Evolutionary conservation across 768 basidiomycete species (phyloP), one percentile per base, ranked within the genome.

Genomic region (Hemileccinum rubropunctum): DNA sequence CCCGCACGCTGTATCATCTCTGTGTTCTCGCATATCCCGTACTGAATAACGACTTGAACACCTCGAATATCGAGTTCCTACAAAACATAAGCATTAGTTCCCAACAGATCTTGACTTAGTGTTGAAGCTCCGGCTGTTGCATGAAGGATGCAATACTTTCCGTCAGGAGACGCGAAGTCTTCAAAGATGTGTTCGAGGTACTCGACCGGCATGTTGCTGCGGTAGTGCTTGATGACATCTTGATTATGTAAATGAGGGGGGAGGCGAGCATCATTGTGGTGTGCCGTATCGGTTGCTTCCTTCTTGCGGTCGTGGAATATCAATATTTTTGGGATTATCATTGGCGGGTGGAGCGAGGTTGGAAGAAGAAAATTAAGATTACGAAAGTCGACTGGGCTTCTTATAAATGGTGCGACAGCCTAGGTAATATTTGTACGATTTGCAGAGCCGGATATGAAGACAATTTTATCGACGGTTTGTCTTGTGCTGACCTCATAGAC

Each of bases 141-240:
- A 53, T 55, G 52, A 2, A 68, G 46, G 8, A 68, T 53, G 13
- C 58, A 51, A 44, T 65, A 68, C 0, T 7, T 20, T 0, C 62
- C 58, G 41, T 58, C 48, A 13, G 44, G 32, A 0, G 52, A 11
- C 36, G 32, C 52, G 44, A 69, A 69, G 23, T 52, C 52, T 13
- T 61, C 39, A 42, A 65, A 64, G 0, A 50, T 56, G 12, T 52
- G 11, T 21, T 59, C 26, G 2, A 68, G 53, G 40, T 67, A 70
- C 4, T 48, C 42, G 9, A 51, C 39, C 0, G 65, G 66, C 66
- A 69, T 67, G 12, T 35, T 26, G 14, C 53, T 53, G 34, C 69
- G 62, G 38, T 68, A 70, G 35, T 67, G 61, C 4, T 23, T 34
- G 13, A 68, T 44, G 3, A 68, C 45, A n/a, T 60, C 61, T 11